Evolutionary conservation across 768 basidiomycete genomes (phyloP), one percentile per base, ranked within the genome.

Genomic region (Rhodocollybia butyracea): DNA sequence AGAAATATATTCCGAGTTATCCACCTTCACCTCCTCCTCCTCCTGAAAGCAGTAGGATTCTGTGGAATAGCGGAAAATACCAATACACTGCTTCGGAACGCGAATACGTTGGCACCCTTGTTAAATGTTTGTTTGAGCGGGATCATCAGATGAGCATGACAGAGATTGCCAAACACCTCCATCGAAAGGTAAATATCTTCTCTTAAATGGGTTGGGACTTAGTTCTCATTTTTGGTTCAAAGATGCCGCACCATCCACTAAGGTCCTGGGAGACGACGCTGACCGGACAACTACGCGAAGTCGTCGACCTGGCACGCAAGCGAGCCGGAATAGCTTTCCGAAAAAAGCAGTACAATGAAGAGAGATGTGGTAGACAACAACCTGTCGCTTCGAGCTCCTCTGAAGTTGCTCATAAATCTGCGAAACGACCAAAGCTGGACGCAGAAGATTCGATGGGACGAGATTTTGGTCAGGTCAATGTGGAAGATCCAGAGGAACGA

Each of bases 171-270:
- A 57, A 63, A 22, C 73, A 69, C 36, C 51, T 86, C 13, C 59
- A 75, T 56, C 58, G 64, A 46, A 83, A 84, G 73, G 86, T 83
- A 51, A 29, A 68, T 21, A 22, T 54, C 39, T 26, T 54, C n/a
- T 50, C 17, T 29, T 34, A 15, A 24, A 4, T n/a, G 6, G 21
- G 32, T 38, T 17, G 38, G 56, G 11, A 19, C 21, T 26, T 27
- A 47, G 15, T 36, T 39, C 11, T 15, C 17, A 30, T 31, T 27
- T 29, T 24, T 13, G 54, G 26, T 51, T 43, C 40, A 11, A 55
- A 89, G 88, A 73, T 89, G 73, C 80, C 84, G 26, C 79, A 84
- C 59, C 88, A 89, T 64, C 61, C 74, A 2, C 12, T 60, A 5
- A 63, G 31, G 7, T 86, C 85, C 13, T 89, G 86, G 86, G 59